Evolutionary conservation across 2,329 filamentous ascomycete species (phyloP).

Genomic region (Botrytis cinerea): DNA sequence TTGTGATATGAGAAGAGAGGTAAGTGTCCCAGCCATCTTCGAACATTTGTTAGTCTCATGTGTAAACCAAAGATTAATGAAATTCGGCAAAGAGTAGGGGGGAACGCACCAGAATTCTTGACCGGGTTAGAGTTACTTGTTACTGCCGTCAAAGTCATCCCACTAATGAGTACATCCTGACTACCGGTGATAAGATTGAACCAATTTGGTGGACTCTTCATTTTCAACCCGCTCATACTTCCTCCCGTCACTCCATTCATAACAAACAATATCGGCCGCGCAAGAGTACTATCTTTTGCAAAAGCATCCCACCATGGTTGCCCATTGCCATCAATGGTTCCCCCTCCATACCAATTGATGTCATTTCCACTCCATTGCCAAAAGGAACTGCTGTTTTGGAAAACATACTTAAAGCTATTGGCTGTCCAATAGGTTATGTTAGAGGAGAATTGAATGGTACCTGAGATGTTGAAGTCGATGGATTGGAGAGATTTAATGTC

Average conservation of each 20-base stretch:
- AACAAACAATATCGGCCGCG: constrained; percentile 16
- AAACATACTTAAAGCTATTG: constrained; percentile 8
- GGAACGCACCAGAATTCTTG: constrained; percentile 17
- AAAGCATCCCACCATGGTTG: constrained; percentile 21
- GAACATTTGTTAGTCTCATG: not conserved
- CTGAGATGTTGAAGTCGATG: constrained; percentile 17
- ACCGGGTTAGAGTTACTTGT: constrained; percentile 4
- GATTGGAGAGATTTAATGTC: constrained; percentile 10
- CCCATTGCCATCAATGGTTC: constrained; percentile 20
- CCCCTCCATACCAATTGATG: constrained; percentile 15
- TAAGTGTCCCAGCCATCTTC: constrained; percentile 24
- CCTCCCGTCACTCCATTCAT: constrained; percentile 18
- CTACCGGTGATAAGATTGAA: constrained; percentile 14
- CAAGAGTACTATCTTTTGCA: constrained; percentile 5
- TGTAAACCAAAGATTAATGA: not conserved
- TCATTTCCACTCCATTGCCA: constrained; percentile 14
- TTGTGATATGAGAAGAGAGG: constrained; percentile 18
- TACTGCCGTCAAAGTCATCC: constrained; percentile 10
- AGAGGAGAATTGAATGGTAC: constrained; percentile 15
- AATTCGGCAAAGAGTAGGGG: not conserved
- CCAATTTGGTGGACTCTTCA: constrained; percentile 20
- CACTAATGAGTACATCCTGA: constrained; percentile 16
- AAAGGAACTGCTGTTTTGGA: constrained; percentile 16
- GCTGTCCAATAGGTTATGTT: constrained; percentile 12
- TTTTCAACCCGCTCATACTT: constrained; percentile 10